These are phyloP conservation scores for Arthrobotrys sinensis DNA, from an alignment of 2,329 filamentous ascomycete species.

Conservation along the genomic window DNA sequence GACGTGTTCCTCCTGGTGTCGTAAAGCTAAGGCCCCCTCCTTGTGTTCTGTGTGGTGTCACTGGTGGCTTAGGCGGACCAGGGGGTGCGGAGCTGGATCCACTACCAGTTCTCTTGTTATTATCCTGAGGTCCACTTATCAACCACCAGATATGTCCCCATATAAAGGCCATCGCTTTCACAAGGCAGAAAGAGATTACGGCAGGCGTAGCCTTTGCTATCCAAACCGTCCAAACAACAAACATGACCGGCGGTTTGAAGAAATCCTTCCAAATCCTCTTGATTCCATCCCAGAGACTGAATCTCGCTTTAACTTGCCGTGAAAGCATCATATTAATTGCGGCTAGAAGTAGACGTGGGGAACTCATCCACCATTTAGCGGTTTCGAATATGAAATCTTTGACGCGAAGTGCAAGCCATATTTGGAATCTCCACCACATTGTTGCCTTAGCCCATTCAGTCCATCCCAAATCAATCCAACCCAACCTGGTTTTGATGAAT, in stretches of 20 bases:
- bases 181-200: background rate
- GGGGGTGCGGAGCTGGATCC: background rate
- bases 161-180: background rate
- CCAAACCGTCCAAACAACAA: background rate
- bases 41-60: background rate
- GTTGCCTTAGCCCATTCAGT: background rate
- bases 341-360: background rate
- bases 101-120: background rate
- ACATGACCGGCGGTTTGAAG: slow-evolving; percentile 15
- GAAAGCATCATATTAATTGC: background rate
- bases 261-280: slow-evolving; percentile 18
- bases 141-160: background rate
- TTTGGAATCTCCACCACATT: background rate
- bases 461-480: background rate
- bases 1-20: slow-evolving; percentile 20
- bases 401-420: background rate
- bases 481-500: too few species aligned
- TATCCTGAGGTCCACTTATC: background rate
- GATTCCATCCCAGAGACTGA: background rate
- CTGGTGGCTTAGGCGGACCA: background rate
- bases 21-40: background rate
- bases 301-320: background rate
- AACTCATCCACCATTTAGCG: background rate
- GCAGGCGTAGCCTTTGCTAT: background rate
- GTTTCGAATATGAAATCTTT: background rate